Conservation (phyloP, 495 filamentous ascomycete species). For the Aspergillus heteromorphus region DNA sequence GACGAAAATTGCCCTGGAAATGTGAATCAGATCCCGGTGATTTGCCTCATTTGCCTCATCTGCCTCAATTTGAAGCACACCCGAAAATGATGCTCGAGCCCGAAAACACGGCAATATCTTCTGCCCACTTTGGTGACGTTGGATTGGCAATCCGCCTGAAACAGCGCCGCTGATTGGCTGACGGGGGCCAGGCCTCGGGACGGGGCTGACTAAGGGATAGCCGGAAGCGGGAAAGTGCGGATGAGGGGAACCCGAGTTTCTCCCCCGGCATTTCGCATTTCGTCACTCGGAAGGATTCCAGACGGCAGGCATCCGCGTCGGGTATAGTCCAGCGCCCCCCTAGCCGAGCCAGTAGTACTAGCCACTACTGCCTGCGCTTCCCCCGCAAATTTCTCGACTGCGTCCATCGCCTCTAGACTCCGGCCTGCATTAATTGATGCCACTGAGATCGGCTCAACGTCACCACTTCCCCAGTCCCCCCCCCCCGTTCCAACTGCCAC, state of each 20-base stretch:
- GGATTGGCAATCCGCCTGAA: slow-evolving; percentile 20
- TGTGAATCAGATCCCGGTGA: background rate
- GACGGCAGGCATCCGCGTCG: slow-evolving; percentile 1
- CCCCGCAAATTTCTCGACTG: slow-evolving; percentile 21
- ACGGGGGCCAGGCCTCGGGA: slow-evolving; percentile 24
- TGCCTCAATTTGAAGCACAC: background rate
- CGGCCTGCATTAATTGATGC: background rate
- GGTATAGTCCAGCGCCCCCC: slow-evolving; percentile 11
- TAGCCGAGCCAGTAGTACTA: slow-evolving; percentile 8
- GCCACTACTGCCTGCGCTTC: too few relatives aligned
- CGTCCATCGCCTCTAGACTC: slow-evolving; percentile 1
- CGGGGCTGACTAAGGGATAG: slow-evolving; percentile 11
- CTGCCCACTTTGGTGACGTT: slow-evolving; percentile 28
- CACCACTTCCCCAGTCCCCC: too few relatives aligned
- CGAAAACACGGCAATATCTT: slow-evolving; percentile 33
- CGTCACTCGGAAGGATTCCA: slow-evolving; percentile 22
- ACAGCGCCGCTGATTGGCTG: slow-evolving; percentile 27
- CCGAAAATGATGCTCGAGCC: background rate
- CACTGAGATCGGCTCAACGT: slow-evolving; percentile 21
- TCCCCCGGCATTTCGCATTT: slow-evolving; percentile 19
- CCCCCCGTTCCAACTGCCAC: slow-evolving; percentile 1
- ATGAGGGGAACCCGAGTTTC: slow-evolving; percentile 21
- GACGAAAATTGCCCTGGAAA: background rate
- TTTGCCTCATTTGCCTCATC: background rate
- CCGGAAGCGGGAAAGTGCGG: slow-evolving; percentile 7